phyloP scores from a whole-genome alignment of 306 rosid genomes.

The Acacia acuminata region DNA sequence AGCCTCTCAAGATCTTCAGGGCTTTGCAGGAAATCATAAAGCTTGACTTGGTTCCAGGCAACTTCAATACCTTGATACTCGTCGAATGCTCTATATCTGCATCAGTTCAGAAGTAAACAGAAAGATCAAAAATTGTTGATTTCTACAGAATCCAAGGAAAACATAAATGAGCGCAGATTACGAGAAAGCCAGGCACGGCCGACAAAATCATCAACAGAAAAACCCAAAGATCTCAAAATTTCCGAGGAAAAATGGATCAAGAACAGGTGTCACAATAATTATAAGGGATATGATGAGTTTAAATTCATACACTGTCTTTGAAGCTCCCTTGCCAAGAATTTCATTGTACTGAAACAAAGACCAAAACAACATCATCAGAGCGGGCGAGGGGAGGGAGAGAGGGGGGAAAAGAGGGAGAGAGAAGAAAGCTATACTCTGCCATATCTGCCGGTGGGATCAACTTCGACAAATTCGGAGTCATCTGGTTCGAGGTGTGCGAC shows the following conservation, averaged over 20 bases:
- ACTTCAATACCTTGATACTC: constrained; percentile 97
- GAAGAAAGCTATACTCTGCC: constrained; percentile 68
- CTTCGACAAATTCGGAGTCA: constrained; percentile 71
- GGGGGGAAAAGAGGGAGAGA: constrained; percentile 8
- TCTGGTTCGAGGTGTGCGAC: constrained; percentile 53
- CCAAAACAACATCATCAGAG: constrained; percentile 29
- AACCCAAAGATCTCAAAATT: background rate
- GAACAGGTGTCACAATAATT: constrained; percentile 3
- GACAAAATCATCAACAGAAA: background rate
- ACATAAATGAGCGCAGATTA: constrained; percentile 27
- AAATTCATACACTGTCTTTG: constrained; percentile 82
- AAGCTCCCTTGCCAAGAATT: constrained; percentile 97
- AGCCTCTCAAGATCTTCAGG: constrained; percentile 96
- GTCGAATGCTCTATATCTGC: constrained; percentile 92
- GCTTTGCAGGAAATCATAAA: constrained; percentile 83
- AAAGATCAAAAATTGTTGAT: constrained; percentile 17
- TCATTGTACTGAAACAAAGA: constrained; percentile 75
- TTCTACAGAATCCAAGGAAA: constrained; percentile 18
- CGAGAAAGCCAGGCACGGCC: constrained; percentile 29
- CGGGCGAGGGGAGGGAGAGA: background rate
- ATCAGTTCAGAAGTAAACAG: constrained; percentile 11
- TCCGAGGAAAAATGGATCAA: background rate
- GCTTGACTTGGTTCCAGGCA: constrained; percentile 97
- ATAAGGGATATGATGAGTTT: constrained; percentile 11
- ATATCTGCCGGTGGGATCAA: constrained; percentile 99